Conservation (phyloP, 441 rosid species). For the Pelargonium myrrhifolium region DNA sequence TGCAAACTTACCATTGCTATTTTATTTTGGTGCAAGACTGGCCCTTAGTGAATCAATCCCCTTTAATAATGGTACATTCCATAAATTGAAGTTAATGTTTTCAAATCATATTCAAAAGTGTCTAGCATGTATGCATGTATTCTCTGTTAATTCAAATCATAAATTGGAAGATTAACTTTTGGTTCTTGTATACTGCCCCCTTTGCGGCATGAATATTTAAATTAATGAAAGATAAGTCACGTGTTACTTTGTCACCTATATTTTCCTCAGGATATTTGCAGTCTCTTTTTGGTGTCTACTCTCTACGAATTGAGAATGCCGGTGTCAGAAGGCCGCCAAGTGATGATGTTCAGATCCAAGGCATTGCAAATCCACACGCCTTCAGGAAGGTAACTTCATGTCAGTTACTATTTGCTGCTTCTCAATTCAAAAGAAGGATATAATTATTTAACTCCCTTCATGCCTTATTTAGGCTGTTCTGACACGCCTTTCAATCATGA, state of each 20-base stretch:
- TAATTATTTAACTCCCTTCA: background rate
- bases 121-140: background rate
- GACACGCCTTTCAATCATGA: constrained; percentile 49
- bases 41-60: background rate
- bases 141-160: background rate
- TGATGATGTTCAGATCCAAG: constrained; percentile 63
- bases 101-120: background rate
- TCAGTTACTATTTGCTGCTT: constrained; percentile 4
- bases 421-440: constrained; percentile 6
- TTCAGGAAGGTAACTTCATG: constrained; percentile 49
- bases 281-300: constrained; percentile 61
- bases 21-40: constrained; percentile 3
- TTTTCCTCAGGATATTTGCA: constrained; percentile 52
- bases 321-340: constrained; percentile 60
- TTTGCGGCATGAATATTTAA: background rate
- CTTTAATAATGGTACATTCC: background rate
- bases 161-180: background rate
- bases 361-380: constrained; percentile 54
- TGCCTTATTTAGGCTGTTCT: constrained; percentile 45
- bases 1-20: background rate
- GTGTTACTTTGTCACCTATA: background rate
- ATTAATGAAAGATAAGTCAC: background rate
- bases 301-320: constrained; percentile 60
- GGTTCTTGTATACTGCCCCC: background rate
- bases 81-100: constrained; percentile 3